Percentiles rank a stretch among this genome's conserved stretches.
Evolutionary conservation across 116 monocot species (phyloP).

Genomic region (Dioscorea cayenensis): DNA sequence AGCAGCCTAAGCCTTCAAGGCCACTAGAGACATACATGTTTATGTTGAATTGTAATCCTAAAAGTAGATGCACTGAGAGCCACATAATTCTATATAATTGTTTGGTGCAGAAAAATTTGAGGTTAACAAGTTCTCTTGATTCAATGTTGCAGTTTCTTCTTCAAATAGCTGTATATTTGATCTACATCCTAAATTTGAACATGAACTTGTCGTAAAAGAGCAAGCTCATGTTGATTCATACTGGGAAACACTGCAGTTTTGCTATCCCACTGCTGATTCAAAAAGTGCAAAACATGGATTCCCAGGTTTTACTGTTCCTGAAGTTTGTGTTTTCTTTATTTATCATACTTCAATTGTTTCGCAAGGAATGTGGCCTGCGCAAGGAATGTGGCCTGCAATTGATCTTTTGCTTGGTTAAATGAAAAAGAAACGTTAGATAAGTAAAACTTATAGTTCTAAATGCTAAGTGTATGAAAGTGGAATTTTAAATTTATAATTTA

Average conservation of each 20-base stretch:
- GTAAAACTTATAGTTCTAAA: too few relatives aligned
- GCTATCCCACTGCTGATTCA: slow-evolving; percentile 54
- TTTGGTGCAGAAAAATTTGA: neutral
- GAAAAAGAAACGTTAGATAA: too few relatives aligned
- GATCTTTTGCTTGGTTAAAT: too few relatives aligned
- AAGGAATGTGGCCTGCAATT: too few relatives aligned
- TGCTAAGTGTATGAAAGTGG: too few relatives aligned
- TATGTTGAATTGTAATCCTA: too few relatives aligned
- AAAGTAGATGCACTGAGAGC: too few relatives aligned
- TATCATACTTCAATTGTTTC: neutral
- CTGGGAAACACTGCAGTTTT: slow-evolving; percentile 85
- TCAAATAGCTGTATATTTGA: slow-evolving; percentile 18
- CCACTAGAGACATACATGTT: too few relatives aligned
- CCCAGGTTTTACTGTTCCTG: slow-evolving; percentile 75
- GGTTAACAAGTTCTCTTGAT: neutral
- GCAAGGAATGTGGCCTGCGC: too few relatives aligned
- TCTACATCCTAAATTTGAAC: slow-evolving; percentile 40
- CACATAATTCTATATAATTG: neutral
- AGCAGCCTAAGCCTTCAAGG: too few relatives aligned
- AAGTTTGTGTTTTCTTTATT: slow-evolving; percentile 34
- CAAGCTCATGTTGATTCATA: slow-evolving; percentile 59
- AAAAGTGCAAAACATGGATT: slow-evolving; percentile 47
- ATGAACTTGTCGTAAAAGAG: slow-evolving; percentile 65
- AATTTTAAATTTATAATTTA: too few relatives aligned
- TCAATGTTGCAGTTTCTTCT: slow-evolving; percentile 55